Evolutionary conservation across 1,284 basidiomycete species (phyloP).

Genomic region (Phylloporus sp.): DNA sequence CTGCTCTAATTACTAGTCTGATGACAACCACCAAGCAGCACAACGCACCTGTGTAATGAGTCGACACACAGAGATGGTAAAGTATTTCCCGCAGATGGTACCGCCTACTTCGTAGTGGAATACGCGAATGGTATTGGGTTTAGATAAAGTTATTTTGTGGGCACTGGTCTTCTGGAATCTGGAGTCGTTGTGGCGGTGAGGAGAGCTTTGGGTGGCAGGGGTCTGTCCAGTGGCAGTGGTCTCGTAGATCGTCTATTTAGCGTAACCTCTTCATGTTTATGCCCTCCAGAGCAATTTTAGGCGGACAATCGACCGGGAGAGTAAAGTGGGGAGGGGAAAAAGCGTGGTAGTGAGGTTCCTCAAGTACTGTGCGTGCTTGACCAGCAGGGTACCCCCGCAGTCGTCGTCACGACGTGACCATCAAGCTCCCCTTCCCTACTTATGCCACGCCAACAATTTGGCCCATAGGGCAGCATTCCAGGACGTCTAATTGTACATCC

Average conservation of each 20-base stretch:
- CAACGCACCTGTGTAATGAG: no score
- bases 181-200: no score
- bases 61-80: neutral
- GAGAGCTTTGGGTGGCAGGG: no score
- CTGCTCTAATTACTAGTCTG: neutral
- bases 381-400: constrained; percentile 6
- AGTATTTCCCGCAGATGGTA: neutral
- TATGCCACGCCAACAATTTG: neutral
- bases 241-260: no score
- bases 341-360: neutral
- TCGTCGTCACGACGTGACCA: neutral
- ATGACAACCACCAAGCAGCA: neutral
- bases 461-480: neutral
- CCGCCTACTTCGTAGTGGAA: neutral
- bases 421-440: neutral
- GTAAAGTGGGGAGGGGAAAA: neutral
- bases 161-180: neutral
- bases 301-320: no score
- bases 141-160: neutral
- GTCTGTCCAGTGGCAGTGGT: no score
- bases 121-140: neutral
- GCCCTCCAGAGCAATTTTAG: neutral
- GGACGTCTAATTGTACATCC: neutral
- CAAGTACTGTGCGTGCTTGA: neutral
- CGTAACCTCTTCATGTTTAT: neutral